These are phyloP conservation scores for Lepiota venenata DNA, from an alignment of 768 basidiomycete species.

Conservation along the genomic window DNA sequence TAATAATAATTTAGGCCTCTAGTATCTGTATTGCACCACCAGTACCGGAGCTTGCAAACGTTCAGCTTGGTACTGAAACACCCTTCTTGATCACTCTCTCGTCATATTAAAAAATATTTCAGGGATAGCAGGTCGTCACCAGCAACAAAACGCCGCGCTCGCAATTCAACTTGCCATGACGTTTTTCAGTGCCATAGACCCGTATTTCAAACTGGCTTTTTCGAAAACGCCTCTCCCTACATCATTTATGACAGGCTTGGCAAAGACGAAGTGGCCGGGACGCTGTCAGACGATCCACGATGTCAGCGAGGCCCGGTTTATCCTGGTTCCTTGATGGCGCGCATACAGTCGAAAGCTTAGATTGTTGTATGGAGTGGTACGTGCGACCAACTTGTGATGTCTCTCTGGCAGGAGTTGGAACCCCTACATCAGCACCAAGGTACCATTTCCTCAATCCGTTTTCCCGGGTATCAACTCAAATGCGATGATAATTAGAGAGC, in stretches of 20 bases:
- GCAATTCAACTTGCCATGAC: constrained; percentile 62
- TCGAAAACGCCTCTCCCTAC: constrained; percentile 32
- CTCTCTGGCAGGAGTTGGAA: constrained; percentile 12
- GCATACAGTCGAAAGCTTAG: constrained; percentile 88
- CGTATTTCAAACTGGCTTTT: too few relatives aligned
- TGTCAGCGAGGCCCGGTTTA: constrained; percentile 42
- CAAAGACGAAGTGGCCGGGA: constrained; percentile 84
- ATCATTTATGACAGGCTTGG: constrained; percentile 58
- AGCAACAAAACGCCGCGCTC: constrained; percentile 82
- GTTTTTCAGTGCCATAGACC: too few relatives aligned
- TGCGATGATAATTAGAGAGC: background rate
- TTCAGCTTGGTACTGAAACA: constrained; percentile 60
- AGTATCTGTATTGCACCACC: constrained; percentile 61
- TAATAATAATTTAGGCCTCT: constrained; percentile 46
- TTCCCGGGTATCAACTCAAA: too few relatives aligned
- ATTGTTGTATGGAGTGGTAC: constrained; percentile 88
- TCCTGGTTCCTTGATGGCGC: constrained; percentile 96
- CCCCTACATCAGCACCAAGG: too few relatives aligned
- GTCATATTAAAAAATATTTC: constrained; percentile 4
- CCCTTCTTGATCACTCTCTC: background rate
- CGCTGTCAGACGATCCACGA: constrained; percentile 85
- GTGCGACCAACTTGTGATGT: constrained; percentile 55
- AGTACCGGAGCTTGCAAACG: constrained; percentile 41
- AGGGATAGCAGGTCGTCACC: constrained; percentile 87
- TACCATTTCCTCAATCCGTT: too few relatives aligned